Base-by-base conservation (phyloP, 352 stramenopile species). In the Phytophthora sojae region DNA sequence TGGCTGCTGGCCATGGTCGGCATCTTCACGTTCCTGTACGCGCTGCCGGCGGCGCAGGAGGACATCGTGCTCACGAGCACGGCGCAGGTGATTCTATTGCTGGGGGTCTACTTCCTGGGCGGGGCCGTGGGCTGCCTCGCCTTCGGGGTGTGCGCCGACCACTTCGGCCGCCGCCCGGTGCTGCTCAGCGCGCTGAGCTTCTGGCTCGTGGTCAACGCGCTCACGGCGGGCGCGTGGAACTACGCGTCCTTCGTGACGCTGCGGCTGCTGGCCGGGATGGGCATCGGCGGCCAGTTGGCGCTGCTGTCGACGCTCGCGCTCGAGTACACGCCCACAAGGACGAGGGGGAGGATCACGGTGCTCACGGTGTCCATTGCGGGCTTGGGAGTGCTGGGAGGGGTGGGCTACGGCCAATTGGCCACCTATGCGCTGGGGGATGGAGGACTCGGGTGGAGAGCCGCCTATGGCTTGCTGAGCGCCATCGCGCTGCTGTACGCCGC, bases 301-400 rank as follows among this genome's bases (percentile, higher is more conserved):
- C 62, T 93, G 17, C 59, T 91, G 6, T 73, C 76, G 19, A 85
- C 82, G 15, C 63, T 91, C 29, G 71, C 87, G 37, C 57, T 88
- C 12, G 87, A 95, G 64, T 87, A 91, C 50, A 73, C 79, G 15
- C 85, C 87, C 0, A 88, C 86, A 49, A 80, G 77, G 30, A 86
- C 73, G n/a, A 71, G 87, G 57, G 87, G 87, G 23, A 75, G 80
- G 50, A 76, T 95, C 35, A 80, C 88, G 30, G 77, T 88, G 19
- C 51, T 91, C 6, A 69, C 78, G 1, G 71, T 90, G 25, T 68
- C 78, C 8, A 73, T 85, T 11, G 75, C 73, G 15, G 76, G 75
- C 23, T 21, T 88, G 5, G 87, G 87, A 5, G 67, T 80, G 15
- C 61, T 92, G 25, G 21, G 60, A 6, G 82, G 77, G 0, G 73